Conservation (phyloP, 495 filamentous ascomycete species). For the Halenospora varia region DNA sequence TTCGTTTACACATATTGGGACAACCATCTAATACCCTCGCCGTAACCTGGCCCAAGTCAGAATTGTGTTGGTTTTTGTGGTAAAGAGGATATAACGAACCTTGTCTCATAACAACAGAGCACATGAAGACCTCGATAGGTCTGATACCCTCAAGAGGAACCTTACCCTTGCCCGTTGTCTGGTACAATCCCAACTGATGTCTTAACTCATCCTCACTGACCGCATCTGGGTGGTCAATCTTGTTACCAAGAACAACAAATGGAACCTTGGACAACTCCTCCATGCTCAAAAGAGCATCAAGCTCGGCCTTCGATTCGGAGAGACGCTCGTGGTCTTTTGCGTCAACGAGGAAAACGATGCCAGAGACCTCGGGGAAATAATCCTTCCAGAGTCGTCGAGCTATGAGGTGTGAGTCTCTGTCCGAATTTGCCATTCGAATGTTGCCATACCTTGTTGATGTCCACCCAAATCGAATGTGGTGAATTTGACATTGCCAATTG, state of each 20-base stretch:
- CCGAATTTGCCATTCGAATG: neutral
- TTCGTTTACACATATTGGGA: constrained; percentile 65
- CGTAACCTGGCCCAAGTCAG: constrained; percentile 49
- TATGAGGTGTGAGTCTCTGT: constrained; percentile 29
- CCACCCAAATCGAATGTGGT: constrained; percentile 97
- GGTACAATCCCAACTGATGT: constrained; percentile 84
- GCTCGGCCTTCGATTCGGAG: constrained; percentile 89
- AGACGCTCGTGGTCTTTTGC: constrained; percentile 95
- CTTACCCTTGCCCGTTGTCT: constrained; percentile 98
- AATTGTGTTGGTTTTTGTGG: neutral
- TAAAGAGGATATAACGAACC: constrained; percentile 45
- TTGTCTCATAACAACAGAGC: constrained; percentile 96
- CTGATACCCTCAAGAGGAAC: constrained; percentile 90
- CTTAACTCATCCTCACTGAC: constrained; percentile 92
- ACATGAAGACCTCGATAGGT: constrained; percentile 98
- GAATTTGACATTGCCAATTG: constrained; percentile 94
- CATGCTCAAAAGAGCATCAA: constrained; percentile 91
- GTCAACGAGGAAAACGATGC: constrained; percentile 97
- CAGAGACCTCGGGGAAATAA: constrained; percentile 97
- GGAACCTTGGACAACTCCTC: constrained; percentile 91
- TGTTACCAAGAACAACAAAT: constrained; percentile 94
- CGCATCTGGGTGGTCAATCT: constrained; percentile 96
- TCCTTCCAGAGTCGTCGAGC: constrained; percentile 97
- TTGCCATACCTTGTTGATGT: constrained; percentile 84
- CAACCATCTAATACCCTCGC: constrained; percentile 75